phyloP scores from a whole-genome alignment of 441 rosid genomes.

The Croton setiger region DNA sequence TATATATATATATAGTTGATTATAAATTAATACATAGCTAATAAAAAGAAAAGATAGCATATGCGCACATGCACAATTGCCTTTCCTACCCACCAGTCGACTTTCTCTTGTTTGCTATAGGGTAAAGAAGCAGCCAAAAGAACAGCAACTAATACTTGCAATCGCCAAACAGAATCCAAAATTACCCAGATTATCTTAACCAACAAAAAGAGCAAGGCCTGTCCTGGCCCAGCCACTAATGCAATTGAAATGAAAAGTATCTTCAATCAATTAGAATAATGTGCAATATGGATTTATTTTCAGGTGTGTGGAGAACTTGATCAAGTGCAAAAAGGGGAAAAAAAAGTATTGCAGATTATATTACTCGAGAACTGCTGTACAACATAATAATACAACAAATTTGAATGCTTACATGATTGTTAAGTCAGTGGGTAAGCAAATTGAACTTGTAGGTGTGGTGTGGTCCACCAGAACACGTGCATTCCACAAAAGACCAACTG shows the following conservation, averaged over 20 bases:
- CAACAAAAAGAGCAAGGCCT: not conserved
- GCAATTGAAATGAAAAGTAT: not conserved
- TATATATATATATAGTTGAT: no score
- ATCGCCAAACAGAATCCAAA: not conserved
- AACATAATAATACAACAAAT: constrained; percentile 24
- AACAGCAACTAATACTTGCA: not conserved
- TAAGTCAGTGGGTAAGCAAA: constrained; percentile 2
- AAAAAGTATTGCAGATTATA: not conserved
- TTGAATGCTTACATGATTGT: constrained; percentile 21
- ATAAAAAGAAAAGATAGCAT: not conserved
- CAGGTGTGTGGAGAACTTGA: not conserved
- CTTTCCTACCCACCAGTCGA: not conserved
- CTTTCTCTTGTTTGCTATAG: not conserved
- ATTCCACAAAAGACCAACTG: constrained; percentile 9
- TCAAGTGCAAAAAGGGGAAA: not conserved
- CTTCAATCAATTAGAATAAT: not conserved
- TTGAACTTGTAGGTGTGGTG: not conserved
- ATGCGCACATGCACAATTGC: no score
- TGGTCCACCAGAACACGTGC: not conserved
- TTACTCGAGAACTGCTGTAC: constrained; percentile 13
- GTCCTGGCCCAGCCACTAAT: not conserved
- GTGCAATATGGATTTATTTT: not conserved
- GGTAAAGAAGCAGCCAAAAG: not conserved
- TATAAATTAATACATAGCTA: not conserved
- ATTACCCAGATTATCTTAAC: no score